Percentiles rank a stretch among this genome's conserved stretches.
Evolutionary conservation across 179 eudicot genomes (phyloP).

Genomic region (Sideroxylon spinosum): DNA sequence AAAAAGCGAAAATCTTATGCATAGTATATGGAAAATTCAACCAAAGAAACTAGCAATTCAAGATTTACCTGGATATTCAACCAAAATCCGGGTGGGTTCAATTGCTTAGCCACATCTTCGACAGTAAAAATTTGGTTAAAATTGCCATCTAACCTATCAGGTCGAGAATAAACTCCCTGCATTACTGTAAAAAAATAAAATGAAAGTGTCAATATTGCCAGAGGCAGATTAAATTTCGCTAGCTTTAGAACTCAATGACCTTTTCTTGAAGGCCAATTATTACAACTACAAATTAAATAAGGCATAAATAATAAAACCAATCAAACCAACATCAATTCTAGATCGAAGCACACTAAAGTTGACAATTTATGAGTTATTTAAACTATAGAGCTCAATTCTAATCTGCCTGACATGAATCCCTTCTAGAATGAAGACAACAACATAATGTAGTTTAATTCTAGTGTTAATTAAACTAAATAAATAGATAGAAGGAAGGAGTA

Average conservation of each 20-base stretch:
- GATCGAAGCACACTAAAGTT: background rate
- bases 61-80: slow-evolving; percentile 56
- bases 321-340: background rate
- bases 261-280: background rate
- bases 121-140: slow-evolving; percentile 43
- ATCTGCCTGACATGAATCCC: background rate
- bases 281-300: background rate
- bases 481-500: background rate
- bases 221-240: background rate
- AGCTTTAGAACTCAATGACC: background rate
- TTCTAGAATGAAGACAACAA: background rate
- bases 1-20: background rate
- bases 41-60: background rate
- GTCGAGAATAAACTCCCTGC: slow-evolving; percentile 42
- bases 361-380: background rate
- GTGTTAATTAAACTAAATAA: background rate
- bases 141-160: slow-evolving; percentile 30
- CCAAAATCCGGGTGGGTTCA: slow-evolving; percentile 56
- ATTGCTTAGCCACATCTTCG: slow-evolving; percentile 37
- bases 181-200: slow-evolving; percentile 34
- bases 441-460: background rate
- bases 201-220: background rate
- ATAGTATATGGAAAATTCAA: background rate
- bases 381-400: background rate
- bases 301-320: background rate